Base-by-base conservation (phyloP, 1,139 yeast genomes). In the Scheffersomyces lignicola region DNA sequence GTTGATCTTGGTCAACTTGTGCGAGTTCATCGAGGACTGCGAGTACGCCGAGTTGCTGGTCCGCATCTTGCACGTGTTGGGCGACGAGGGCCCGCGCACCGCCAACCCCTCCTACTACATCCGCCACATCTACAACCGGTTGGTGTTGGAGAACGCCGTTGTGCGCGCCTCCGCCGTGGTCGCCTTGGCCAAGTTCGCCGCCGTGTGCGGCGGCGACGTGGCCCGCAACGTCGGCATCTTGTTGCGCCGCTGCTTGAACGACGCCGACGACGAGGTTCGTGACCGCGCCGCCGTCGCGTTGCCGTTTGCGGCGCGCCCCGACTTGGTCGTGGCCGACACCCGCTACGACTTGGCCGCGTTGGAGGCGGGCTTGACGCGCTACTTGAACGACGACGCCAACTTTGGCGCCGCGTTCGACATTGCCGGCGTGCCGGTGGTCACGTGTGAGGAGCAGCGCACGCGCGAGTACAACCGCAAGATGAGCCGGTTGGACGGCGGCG, bases 11-110 rank as follows among this genome's bases (percentile, higher is more conserved):
- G 88, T 86, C 66, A 85, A 84, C 56, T 73, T 94, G 49, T 89
- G 97, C 72, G 99, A 92, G 61, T 89, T 89, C 55, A 94, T 92
- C 50, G 99, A 94, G 65, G 99, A 92, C 68, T 92, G 97, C 66
- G 99, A 92, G 65, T 92, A 76, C 65, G 86, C 96, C 25, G 97
- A 89, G 62, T 78, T 92, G 42, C 79, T 95, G 23, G 96, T 90
- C 21, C 81, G 97, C 58, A 83, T 92, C 44, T 75, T 92, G 59
- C 96, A 89, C 62, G 67, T 90, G 47, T 75, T 92, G 46, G 98
- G 98, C 53, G 87, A 83, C 45, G 96, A 89, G 62, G 99, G 98
- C 44, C 97, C 98, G 49, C 67, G 74, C 39, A 83, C 96, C 7
- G 53, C 83, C 9, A 85, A 84, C 47, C 97, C 98, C 37, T 85